Evolutionary conservation across 208 protist species (phyloP).

Genomic region (Leishmania amazonensis): DNA sequence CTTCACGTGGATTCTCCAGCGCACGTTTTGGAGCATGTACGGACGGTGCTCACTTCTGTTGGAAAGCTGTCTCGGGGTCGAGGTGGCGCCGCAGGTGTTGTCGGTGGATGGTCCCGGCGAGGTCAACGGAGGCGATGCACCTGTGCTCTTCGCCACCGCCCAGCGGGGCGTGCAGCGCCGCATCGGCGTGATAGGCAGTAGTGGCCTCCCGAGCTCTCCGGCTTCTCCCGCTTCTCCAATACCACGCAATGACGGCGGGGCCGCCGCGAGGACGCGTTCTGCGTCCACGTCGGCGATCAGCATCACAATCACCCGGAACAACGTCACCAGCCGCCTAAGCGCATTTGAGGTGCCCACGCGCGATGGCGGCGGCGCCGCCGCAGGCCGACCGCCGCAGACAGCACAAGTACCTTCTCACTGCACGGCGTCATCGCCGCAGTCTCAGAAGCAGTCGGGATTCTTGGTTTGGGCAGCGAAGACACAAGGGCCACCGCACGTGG

Average conservation of each 20-base stretch:
- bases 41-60: constrained; percentile 69
- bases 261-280: neutral
- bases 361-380: neutral
- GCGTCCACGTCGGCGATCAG: constrained; percentile 4
- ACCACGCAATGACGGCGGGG: neutral
- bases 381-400: constrained; percentile 4
- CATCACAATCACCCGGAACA: neutral
- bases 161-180: constrained; percentile 10
- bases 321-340: neutral
- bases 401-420: neutral
- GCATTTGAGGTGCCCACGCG: neutral
- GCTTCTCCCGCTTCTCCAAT: neutral
- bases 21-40: constrained; percentile 60
- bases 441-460: neutral
- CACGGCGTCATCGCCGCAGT: neutral
- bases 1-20: constrained; percentile 73
- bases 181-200: neutral
- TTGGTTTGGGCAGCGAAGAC: neutral
- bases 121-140: neutral
- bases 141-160: constrained; percentile 15
- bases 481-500: neutral
- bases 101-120: constrained; percentile 3
- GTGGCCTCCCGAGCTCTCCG: neutral
- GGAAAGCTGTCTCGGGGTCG: constrained; percentile 41
- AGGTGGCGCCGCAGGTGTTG: constrained; percentile 22